These are phyloP conservation scores for Colletotrichum spinosum DNA, from an alignment of 2,329 filamentous ascomycete species.

Conservation along the genomic window DNA sequence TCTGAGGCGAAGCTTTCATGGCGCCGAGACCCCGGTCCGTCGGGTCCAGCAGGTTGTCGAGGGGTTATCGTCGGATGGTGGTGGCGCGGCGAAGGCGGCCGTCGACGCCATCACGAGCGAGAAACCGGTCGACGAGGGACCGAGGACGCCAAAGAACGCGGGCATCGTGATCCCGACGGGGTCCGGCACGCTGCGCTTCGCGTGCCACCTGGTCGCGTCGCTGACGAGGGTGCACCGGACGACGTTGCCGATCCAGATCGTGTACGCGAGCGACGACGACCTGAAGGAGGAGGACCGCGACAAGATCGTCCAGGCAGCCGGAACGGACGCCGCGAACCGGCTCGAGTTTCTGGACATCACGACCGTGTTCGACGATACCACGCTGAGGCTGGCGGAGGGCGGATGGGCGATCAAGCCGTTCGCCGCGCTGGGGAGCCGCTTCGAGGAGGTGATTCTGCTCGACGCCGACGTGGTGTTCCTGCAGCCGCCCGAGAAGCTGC, in stretches of 20 bases:
- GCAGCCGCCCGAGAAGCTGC: constrained; percentile 48
- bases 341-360: constrained; percentile 49
- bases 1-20: constrained; percentile 37
- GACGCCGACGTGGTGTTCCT: constrained; percentile 55
- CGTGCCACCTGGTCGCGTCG: constrained; percentile 49
- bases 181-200: constrained; percentile 46
- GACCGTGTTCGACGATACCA: constrained; percentile 47
- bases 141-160: constrained; percentile 36
- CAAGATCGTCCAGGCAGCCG: constrained; percentile 40
- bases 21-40: constrained; percentile 6
- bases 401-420: constrained; percentile 57
- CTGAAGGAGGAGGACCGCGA: constrained; percentile 42
- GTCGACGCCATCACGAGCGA: background rate
- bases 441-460: constrained; percentile 51
- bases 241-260: constrained; percentile 49
- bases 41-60: constrained; percentile 8
- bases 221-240: constrained; percentile 46
- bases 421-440: constrained; percentile 50
- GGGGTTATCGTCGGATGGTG: background rate
- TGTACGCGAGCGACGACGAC: constrained; percentile 51
- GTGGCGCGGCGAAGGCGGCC: background rate
- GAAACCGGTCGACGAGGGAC: background rate
- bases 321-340: background rate
- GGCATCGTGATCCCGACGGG: constrained; percentile 53
- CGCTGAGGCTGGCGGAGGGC: constrained; percentile 44